Base-by-base conservation (phyloP, 441 rosid species). In the Populus trichocarpa region DNA sequence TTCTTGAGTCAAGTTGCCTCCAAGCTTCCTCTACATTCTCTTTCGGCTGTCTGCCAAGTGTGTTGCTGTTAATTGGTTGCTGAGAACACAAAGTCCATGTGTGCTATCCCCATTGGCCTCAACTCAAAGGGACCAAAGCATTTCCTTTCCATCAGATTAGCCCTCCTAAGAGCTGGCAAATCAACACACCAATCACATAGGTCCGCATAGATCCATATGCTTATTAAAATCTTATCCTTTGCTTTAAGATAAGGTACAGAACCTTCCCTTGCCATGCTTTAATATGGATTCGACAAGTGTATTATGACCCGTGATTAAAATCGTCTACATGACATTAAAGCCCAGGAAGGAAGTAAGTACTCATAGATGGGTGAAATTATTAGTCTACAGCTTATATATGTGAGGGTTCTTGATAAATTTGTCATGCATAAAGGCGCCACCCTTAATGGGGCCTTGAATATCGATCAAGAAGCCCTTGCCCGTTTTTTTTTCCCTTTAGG, bases 161-260 rank as follows among this genome's bases (percentile, higher is more conserved):
- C 71, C 69, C 83, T 65, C 14, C 11, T 16, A 76, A 74, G 76
- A 84, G 80, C 81, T 88, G 87, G 81, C 71, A 84, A 67, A 68
- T 72, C 68, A 78, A 69, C 23, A 30, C 32, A 30, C 32, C 32
- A 30, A 30, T 30, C 32, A 30, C 2, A 4, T 30, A 3, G 32
- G 32, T 30, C 32, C 8, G 84, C 77, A n/a, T 46, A 67, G 69
- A 75, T 67, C 77, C 59, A 50, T 40, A 16, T 69, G 67, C 28
- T 35, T 63, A 28, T 59, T 59, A 69, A 69, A 73, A 87, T 87
- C 90, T 86, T 85, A 84, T 83, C 88, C 22, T 23, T 59, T 36
- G 35, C 69, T 69, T 84, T 61, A 36, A 75, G 93, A 89, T 87
- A 84, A 89, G 88, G 85, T 73, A 18, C 77, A 53, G 75, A 82